These are phyloP conservation scores for Macrophomina tecta DNA, from an alignment of 2,329 filamentous ascomycete genomes.

Conservation along the genomic window DNA sequence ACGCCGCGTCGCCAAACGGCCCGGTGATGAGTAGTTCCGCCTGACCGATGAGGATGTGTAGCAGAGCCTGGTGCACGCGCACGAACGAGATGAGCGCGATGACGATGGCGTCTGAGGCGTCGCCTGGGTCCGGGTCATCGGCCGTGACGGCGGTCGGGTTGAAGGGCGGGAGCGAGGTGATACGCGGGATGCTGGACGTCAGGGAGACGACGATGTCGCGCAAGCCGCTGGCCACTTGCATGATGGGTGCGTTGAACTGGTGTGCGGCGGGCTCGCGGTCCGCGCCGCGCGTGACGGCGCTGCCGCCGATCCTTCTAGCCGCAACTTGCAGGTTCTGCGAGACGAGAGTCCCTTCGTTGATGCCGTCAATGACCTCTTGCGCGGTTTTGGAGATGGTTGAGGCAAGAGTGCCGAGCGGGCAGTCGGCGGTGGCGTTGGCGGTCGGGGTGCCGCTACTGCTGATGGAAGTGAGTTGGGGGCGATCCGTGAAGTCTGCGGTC, in stretches of 20 bases:
- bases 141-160: neutral
- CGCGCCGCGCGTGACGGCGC: neutral
- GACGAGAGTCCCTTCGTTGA: constrained; percentile 31
- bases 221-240: constrained; percentile 26
- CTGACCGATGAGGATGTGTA: constrained; percentile 30
- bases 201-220: constrained; percentile 5
- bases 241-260: constrained; percentile 5
- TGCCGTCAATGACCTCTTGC: constrained; percentile 30
- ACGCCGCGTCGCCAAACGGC: neutral
- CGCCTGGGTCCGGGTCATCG: neutral
- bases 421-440: constrained; percentile 7
- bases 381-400: constrained; percentile 22
- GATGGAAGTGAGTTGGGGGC: neutral
- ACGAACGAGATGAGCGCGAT: constrained; percentile 29
- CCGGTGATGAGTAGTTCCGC: constrained; percentile 21
- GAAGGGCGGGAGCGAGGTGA: constrained; percentile 13
- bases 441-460: neutral
- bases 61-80: constrained; percentile 30
- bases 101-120: constrained; percentile 28
- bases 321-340: constrained; percentile 29
- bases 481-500: neutral
- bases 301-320: constrained; percentile 27
- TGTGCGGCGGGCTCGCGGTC: neutral
- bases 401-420: constrained; percentile 28
- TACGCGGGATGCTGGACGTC: constrained; percentile 8